Percentiles rank a stretch among this genome's conserved stretches.
These are phyloP conservation scores for Moesziomyces antarcticus DNA, from an alignment of 1,284 basidiomycete genomes.

Conservation along the genomic window DNA sequence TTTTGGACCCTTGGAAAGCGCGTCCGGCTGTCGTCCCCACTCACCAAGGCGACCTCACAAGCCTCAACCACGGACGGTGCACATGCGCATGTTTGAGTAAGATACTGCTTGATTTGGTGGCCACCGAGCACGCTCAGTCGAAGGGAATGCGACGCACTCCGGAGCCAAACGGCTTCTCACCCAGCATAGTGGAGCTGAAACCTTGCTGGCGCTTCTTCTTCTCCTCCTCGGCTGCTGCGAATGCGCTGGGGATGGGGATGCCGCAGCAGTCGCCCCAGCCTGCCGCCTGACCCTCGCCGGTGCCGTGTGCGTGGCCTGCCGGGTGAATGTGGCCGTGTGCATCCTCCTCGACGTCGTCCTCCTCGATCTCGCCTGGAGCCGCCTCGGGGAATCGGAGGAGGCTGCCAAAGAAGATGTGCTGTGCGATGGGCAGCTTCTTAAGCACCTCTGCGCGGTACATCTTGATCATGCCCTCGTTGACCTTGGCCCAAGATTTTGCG, in stretches of 20 bases:
- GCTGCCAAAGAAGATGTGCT: conserved; percentile 94
- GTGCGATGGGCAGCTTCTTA: conserved; percentile 92
- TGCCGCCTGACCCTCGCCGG: conserved; percentile 70
- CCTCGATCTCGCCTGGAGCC: conserved; percentile 61
- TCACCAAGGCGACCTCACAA: too few relatives aligned
- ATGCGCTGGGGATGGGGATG: conserved; percentile 69
- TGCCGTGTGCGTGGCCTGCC: conserved; percentile 48
- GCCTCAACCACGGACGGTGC: too few relatives aligned
- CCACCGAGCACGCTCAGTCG: conserved; percentile 9
- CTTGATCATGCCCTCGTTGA: conserved; percentile 97
- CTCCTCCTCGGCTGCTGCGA: conserved; percentile 68
- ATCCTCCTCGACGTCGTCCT: conserved; percentile 70
- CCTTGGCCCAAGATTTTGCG: conserved; percentile 96
- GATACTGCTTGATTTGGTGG: neutral
- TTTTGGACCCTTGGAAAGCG: conserved; percentile 28
- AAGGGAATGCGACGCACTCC: conserved; percentile 45
- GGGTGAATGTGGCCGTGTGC: conserved; percentile 75
- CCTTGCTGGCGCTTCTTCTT: conserved; percentile 38
- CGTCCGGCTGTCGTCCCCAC: too few relatives aligned
- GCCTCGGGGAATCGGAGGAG: conserved; percentile 78
- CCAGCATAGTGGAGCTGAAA: conserved; percentile 26
- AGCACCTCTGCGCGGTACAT: conserved; percentile 97
- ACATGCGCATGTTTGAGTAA: neutral
- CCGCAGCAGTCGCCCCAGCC: conserved; percentile 84
- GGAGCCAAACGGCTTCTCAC: conserved; percentile 34